These are phyloP conservation scores for Candida nanaspora DNA, from an alignment of 805 yeast genomes.

Conservation along the genomic window DNA sequence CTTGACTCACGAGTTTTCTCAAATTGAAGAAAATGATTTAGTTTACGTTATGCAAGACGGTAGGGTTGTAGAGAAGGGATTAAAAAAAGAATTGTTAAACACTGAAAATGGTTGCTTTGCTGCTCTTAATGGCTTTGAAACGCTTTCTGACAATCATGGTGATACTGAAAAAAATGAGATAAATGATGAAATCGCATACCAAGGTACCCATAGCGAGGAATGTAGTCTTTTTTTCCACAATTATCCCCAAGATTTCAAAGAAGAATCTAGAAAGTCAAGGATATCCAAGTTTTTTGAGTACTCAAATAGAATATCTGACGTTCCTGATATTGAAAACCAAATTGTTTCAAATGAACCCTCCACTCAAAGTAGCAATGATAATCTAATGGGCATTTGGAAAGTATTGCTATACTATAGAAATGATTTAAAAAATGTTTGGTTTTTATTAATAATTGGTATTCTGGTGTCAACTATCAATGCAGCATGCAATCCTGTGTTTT, in stretches of 20 bases:
- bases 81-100: conserved; percentile 24
- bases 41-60: conserved; percentile 61
- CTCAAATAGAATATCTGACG: background rate
- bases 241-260: too few species aligned
- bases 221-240: too few species aligned
- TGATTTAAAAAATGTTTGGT: conserved; percentile 7
- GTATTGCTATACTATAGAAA: conserved; percentile 22
- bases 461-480: conserved; percentile 50
- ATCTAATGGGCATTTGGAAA: conserved; percentile 21
- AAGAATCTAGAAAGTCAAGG: too few species aligned
- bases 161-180: background rate
- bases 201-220: background rate
- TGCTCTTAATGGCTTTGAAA: background rate
- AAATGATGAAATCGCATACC: background rate
- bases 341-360: background rate
- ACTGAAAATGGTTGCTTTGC: conserved; percentile 2
- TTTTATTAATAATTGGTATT: conserved; percentile 37
- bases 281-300: too few species aligned
- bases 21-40: conserved; percentile 49
- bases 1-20: conserved; percentile 68
- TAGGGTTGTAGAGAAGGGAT: conserved; percentile 37
- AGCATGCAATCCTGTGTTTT: conserved; percentile 65
- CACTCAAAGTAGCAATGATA: conserved; percentile 1
- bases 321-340: background rate
- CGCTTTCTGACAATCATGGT: background rate